Evolutionary conservation across 768 basidiomycete genomes (phyloP).

Genomic region (Neoboletus magnificus): DNA sequence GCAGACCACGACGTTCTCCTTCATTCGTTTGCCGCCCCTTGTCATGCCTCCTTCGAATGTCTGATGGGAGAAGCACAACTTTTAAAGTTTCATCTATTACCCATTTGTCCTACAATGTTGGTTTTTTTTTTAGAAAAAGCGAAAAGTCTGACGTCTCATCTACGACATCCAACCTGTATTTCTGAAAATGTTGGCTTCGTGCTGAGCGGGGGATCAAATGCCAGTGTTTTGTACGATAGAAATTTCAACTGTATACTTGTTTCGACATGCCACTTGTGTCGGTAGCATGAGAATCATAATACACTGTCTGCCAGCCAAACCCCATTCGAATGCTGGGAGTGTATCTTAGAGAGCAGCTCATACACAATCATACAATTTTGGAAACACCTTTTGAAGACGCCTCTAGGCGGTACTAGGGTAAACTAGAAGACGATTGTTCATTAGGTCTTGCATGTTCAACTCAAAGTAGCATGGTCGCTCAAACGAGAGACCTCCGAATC

Average conservation of each 20-base stretch:
- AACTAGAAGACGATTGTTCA: too few relatives aligned
- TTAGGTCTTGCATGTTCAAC: too few relatives aligned
- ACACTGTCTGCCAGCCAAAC: not conserved
- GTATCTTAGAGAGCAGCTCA: not conserved
- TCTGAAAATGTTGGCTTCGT: not conserved
- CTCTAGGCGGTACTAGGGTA: too few relatives aligned
- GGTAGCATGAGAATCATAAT: constrained; percentile 1
- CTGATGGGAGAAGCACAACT: not conserved
- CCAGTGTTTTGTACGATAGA: not conserved
- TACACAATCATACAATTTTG: not conserved
- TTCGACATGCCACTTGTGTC: not conserved
- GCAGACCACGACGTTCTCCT: constrained; percentile 26
- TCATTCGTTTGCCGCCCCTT: constrained; percentile 25
- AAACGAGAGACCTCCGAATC: too few relatives aligned
- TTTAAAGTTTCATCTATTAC: not conserved
- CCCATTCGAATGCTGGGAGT: not conserved
- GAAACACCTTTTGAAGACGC: too few relatives aligned
- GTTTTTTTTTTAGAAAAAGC: not conserved
- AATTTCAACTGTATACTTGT: not conserved
- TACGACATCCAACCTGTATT: not conserved
- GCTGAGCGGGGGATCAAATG: not conserved
- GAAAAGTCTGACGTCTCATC: not conserved
- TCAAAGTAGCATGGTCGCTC: too few relatives aligned
- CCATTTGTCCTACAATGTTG: not conserved
- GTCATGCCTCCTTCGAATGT: constrained; percentile 16